phyloP scores from a whole-genome alignment of 140 eudicot species.

The Oenanthe javanica region DNA sequence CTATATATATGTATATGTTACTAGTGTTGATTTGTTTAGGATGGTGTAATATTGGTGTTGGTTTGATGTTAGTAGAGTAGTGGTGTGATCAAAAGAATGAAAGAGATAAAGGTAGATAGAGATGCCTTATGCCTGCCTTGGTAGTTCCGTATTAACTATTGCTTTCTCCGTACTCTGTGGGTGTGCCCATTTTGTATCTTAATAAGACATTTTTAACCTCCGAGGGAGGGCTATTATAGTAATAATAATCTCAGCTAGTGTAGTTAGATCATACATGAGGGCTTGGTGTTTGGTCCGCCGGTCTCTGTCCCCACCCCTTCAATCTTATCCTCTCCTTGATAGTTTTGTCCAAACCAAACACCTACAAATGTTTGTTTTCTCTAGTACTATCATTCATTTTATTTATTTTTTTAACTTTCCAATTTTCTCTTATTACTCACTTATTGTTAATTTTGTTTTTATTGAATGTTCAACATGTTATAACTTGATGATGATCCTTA shows the following conservation, averaged over 20 bases:
- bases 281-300: background rate
- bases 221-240: too few relatives aligned
- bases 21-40: background rate
- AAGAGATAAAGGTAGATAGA: background rate
- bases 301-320: background rate
- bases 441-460: too few relatives aligned
- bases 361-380: too few relatives aligned
- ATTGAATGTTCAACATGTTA: too few relatives aligned
- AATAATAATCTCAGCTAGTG: too few relatives aligned
- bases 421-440: too few relatives aligned
- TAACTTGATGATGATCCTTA: too few relatives aligned
- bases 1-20: background rate
- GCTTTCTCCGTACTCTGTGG: conserved; percentile 10
- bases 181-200: background rate
- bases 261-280: background rate
- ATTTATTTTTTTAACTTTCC: too few relatives aligned
- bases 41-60: background rate
- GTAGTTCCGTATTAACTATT: conserved; percentile 4
- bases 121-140: background rate
- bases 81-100: background rate
- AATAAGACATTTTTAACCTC: too few relatives aligned
- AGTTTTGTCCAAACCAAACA: too few relatives aligned
- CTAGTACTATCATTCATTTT: too few relatives aligned
- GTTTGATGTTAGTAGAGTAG: background rate
- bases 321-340: background rate